These are phyloP conservation scores for Pecoramyces ruminantium DNA, from an alignment of 192 early-diverging fungal species.

Conservation along the genomic window DNA sequence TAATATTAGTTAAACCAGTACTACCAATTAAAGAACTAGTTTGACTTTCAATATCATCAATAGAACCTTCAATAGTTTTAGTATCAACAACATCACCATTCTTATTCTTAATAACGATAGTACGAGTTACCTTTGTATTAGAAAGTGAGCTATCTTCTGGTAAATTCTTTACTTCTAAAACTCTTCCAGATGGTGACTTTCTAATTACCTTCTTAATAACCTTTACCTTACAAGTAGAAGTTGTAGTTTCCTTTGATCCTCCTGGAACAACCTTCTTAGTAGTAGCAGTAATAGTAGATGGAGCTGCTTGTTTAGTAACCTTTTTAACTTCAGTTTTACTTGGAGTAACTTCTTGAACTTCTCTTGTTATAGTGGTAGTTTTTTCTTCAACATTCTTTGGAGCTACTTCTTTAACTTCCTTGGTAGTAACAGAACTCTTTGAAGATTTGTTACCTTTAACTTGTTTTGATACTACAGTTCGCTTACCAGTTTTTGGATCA, in stretches of 20 bases:
- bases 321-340: neutral
- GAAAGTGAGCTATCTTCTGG: neutral
- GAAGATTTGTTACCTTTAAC: too few relatives aligned
- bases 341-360: neutral
- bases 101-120: neutral
- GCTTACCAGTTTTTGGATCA: neutral
- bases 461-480: too few relatives aligned
- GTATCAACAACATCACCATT: neutral
- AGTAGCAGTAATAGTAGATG: neutral
- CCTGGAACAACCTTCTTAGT: neutral
- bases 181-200: neutral
- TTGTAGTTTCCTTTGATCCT: neutral
- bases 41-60: neutral
- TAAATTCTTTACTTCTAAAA: neutral
- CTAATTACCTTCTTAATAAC: neutral
- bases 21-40: neutral
- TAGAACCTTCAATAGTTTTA: neutral
- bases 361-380: neutral
- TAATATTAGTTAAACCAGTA: neutral
- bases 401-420: neutral
- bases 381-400: too few relatives aligned
- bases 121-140: neutral
- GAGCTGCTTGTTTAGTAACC: too few relatives aligned
- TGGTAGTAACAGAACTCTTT: too few relatives aligned
- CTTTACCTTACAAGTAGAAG: neutral